Evolutionary conservation across 441 rosid genomes (phyloP), one percentile per base, ranked within the genome.

Genomic region (Arabidopsis lyrata): DNA sequence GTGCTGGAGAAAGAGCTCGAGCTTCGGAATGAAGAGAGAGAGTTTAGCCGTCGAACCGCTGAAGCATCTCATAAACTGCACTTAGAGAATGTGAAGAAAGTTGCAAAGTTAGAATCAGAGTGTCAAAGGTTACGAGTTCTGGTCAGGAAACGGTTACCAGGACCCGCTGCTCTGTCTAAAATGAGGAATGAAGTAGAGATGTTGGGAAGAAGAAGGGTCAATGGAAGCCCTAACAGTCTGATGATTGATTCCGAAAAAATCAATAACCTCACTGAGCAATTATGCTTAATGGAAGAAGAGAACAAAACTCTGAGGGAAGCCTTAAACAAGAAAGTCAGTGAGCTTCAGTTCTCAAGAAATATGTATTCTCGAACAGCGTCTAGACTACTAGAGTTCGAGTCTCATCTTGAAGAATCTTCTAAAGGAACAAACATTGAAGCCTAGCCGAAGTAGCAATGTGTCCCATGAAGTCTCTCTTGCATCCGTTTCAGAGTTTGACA

Each of bases 1-100:
- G 86, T 91, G 74, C 81, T 93, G 24, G 88, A 88, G 82, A 93
- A 93, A 87, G 99, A 93, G 77, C 83, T 92, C 0, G 92, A 89
- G 82, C 85, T 95, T 72, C 83, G 91, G 66, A 90, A 86, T 41
- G 96, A 92, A 77, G 97, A 95, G 81, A 85, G 87, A 68, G 98
- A 92, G 75, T 91, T 90, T 70, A 88, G 81, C 36, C 87, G 83
- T 49, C 81, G 80, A 79, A 77, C 88, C 2, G 82, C 90, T 41
- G 97, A 91, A 73, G 88, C 84, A 68, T 85, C 92, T 0, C 91
- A 90, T 81, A 90, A 84, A 73, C 90, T 86, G 71, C 92, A 92
- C 76, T 77, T 87, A 56, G 93, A 88, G 80, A 86, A 81, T 78
- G 86, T 84, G 41, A 92, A 83, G 86, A 95, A 86, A 79, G 86